Conservation (phyloP, 768 basidiomycete genomes). For the Crepidotus variabilis region DNA sequence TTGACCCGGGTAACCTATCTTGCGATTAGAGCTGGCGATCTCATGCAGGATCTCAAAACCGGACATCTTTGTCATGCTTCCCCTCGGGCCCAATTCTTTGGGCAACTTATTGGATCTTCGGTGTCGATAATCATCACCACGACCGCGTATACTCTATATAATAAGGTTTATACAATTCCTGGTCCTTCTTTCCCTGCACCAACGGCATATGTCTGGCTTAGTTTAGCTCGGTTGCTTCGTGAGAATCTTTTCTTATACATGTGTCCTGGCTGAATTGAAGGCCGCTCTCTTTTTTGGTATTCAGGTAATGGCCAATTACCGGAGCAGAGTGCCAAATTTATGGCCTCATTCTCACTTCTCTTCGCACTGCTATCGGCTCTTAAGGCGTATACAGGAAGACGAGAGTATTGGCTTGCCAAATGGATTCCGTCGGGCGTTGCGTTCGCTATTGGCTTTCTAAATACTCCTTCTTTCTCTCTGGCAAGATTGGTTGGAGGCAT, state of each 20-base stretch:
- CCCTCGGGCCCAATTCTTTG: conserved; percentile 91
- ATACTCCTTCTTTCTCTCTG: conserved; percentile 92
- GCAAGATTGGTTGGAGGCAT: conserved; percentile 88
- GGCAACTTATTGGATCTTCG: conserved; percentile 87
- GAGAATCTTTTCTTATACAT: conserved; percentile 4
- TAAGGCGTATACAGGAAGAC: conserved; percentile 57
- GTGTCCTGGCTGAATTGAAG: conserved; percentile 15
- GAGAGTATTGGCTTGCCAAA: conserved; percentile 50
- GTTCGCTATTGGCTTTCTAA: conserved; percentile 94
- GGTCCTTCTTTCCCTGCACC: conserved; percentile 96
- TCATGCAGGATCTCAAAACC: conserved; percentile 99
- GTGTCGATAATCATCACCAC: conserved; percentile 88
- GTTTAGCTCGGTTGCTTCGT: conserved; percentile 74
- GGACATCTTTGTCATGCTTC: conserved; percentile 91
- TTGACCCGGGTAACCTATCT: background rate
- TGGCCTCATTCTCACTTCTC: conserved; percentile 70
- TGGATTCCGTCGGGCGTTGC: conserved; percentile 93
- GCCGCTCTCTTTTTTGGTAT: conserved; percentile 15
- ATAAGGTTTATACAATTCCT: conserved; percentile 82
- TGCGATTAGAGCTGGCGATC: conserved; percentile 75
- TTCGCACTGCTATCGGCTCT: conserved; percentile 66
- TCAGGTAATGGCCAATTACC: conserved; percentile 82
- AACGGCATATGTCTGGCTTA: conserved; percentile 91
- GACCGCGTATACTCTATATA: conserved; percentile 85
- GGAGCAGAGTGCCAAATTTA: conserved; percentile 67